Evolutionary conservation across 495 filamentous ascomycete genomes (phyloP), one percentile per base, ranked within the genome.

Genomic region (Aspergillus carlsbadensis): DNA sequence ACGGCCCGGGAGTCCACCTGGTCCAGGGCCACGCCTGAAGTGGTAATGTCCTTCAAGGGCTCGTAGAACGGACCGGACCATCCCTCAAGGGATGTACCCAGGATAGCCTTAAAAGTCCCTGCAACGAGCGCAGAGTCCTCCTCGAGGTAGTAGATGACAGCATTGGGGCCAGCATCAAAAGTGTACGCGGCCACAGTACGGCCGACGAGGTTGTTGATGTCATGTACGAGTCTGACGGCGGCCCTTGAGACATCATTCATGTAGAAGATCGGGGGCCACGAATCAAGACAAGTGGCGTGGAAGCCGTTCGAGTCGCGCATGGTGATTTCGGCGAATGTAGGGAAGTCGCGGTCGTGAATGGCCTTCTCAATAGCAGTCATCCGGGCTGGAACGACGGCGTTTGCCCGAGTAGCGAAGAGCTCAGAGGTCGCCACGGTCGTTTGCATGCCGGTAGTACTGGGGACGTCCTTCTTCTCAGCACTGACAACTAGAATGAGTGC

Each of bases 241-340:
- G 92, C 90, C 14, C 88, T 77, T 15, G 84, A 88, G 17, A 93
- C 86, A 71, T 98, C 94, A 66, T 98, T 99, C 78, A 98, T 82
- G 76, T 99, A 99, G 76, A 96, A 96, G 60, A 99, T 98, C 13
- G 94, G 94, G 46, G 94, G 94, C 69, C 88, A 88, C 0, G 95
- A 97, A 75, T 99, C 94, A 56, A 93, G 76, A 67, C 94, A 97
- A 29, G 87, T 89, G 14, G 94, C 90, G 69, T 99, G 94, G 84
- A 99, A 99, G 51, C 82, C 86, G 71, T 99, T 99, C 65, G 88
- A 92, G 66, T 98, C 94, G 64, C 84, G 86, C 92, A 96, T 98
- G 11, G 95, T 96, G 33, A 96, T 81, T 70, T 87, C 82, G 5
- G 86, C 94, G 67, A 98, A 98, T n/a, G 75, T 73, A 54, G 82